A percentile compares a stretch with the other conserved stretches of the same genome.
phyloP scores from a whole-genome alignment of 306 rosid genomes.

The Gynostemma pentaphyllum region DNA sequence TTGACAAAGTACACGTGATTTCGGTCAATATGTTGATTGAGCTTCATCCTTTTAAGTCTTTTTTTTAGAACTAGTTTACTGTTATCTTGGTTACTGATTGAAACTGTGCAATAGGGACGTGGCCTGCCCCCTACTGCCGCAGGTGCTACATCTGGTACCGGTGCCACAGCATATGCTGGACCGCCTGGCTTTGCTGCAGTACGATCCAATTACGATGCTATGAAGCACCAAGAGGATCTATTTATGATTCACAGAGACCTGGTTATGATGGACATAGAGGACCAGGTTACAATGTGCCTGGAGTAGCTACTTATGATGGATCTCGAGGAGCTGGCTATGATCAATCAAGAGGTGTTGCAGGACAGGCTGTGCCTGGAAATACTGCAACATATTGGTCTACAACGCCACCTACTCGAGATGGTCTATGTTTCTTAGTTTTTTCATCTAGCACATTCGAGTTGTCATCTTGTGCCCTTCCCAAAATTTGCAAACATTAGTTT shows the following conservation, averaged over 20 bases:
- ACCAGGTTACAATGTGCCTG: slow-evolving; percentile 14
- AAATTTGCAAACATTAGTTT: not conserved
- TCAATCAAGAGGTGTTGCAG: slow-evolving; percentile 53
- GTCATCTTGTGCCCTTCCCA: not conserved
- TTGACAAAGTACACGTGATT: slow-evolving; percentile 4
- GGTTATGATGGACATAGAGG: slow-evolving; percentile 46
- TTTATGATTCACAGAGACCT: slow-evolving; percentile 43
- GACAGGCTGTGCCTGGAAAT: slow-evolving; percentile 32
- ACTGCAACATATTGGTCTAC: slow-evolving; percentile 48
- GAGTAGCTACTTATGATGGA: slow-evolving; percentile 22
- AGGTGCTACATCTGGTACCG: slow-evolving; percentile 12
- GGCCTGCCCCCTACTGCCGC: slow-evolving; percentile 28
- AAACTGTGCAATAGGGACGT: slow-evolving; percentile 45
- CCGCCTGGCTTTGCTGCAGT: slow-evolving; percentile 41
- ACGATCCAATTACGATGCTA: slow-evolving; percentile 18
- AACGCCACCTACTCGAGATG: slow-evolving; percentile 62
- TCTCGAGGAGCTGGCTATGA: slow-evolving; percentile 55
- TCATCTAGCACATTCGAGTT: not conserved
- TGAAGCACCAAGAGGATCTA: slow-evolving; percentile 33
- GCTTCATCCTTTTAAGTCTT: not conserved
- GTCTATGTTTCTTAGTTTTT: not conserved
- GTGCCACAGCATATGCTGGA: slow-evolving; percentile 27
- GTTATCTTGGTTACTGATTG: not conserved
- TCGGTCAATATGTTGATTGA: not conserved
- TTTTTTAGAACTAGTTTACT: too few relatives aligned